These are phyloP conservation scores for Backusella australiensis DNA, from an alignment of 192 early-diverging fungal genomes.

Conservation along the genomic window DNA sequence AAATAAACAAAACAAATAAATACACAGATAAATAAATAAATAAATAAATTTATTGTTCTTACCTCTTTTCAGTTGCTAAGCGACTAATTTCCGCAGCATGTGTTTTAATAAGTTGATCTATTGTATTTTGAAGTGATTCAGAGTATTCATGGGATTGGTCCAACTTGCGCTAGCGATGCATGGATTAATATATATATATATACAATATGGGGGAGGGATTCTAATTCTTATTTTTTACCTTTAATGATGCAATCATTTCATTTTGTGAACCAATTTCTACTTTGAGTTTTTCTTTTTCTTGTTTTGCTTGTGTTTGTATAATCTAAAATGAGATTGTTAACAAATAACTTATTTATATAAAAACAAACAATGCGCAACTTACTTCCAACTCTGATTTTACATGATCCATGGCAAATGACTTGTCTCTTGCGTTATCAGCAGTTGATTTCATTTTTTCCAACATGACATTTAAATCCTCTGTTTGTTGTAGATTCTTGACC, in stretches of 20 bases:
- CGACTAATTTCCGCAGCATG: constrained; percentile 17
- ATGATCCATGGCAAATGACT: constrained; percentile 11
- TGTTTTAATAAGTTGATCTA: constrained; percentile 18
- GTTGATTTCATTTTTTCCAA: constrained; percentile 32
- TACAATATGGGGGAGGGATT: background rate
- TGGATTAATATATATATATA: background rate
- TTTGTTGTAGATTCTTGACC: constrained; percentile 17
- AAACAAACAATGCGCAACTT: background rate
- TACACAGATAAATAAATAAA: background rate
- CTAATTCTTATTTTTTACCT: background rate
- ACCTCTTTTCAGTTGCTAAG: background rate
- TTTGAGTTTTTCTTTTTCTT: background rate
- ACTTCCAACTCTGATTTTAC: constrained; percentile 14
- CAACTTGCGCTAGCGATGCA: background rate
- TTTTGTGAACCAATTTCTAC: background rate
- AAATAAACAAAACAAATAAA: background rate
- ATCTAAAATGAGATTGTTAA: background rate
- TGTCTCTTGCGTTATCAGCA: constrained; percentile 29
- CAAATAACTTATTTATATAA: background rate
- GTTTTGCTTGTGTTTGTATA: background rate
- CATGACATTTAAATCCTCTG: constrained; percentile 27
- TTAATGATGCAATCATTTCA: background rate
- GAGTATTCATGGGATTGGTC: constrained; percentile 12
- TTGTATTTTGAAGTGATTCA: constrained; percentile 14
- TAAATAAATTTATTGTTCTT: background rate